Evolutionary conservation across 805 yeast species (phyloP), one percentile per base, ranked within the genome.

Genomic region (Dipodascopsis uninucleata): DNA sequence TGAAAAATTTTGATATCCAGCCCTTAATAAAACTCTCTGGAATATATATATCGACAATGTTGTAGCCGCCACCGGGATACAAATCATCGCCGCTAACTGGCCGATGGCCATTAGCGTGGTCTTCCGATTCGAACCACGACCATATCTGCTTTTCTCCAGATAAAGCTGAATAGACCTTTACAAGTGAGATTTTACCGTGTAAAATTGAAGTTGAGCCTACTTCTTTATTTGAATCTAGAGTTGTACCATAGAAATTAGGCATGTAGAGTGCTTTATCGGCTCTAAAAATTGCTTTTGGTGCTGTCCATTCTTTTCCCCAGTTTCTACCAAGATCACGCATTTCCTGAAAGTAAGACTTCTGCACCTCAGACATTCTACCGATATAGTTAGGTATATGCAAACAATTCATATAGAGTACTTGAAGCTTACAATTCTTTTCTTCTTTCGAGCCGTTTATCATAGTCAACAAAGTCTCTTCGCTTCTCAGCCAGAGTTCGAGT

Each of bases 221-320:
- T n/a, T 47, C 39, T 16, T 51, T 54, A 2, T 60, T 42, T 16
- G 62, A 55, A 2, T 57, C 59, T 28, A 87, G 60, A 1, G 80
- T 71, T 72, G 57, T 77, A 76, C 59, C 90, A 21, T 66, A 61
- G 47, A 90, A 70, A 59, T 88, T 88, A 7, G 97, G 96, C 67
- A 93, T 86, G 61, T 78, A 93, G 36, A 78, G 66, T 0, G 97
- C 72, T 58, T 76, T 82, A 5, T 84, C 89, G 9, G 71, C 66
- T 48, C 76, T 77, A 75, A 90, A 89, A 56, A 76, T 82, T 1
- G 88, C 77, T n/a, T 76, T 71, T 1, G 97, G 97, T 0, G 96
- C 77, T 14, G 74, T 69, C 68, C 88, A 93, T 52, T 89, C 71
- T 65, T 88, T 87, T 20, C 97, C 98, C 29, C 79, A 76, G 2